phyloP scores from a whole-genome alignment of 495 filamentous ascomycete genomes.

The Staphylotrichum longicolle region DNA sequence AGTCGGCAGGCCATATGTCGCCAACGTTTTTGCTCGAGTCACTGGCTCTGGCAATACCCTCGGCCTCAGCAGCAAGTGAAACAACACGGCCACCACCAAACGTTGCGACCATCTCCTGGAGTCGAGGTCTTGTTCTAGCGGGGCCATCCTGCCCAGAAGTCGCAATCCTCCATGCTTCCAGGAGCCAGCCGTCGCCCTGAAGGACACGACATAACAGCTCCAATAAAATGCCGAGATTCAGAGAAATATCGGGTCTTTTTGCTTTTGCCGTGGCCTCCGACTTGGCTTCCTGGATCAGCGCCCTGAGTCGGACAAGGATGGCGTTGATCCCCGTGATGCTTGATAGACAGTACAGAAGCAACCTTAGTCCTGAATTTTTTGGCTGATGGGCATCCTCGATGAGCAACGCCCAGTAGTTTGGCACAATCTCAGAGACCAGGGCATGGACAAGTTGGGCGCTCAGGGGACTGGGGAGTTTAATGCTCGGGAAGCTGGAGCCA shows the following conservation, averaged over 20 bases:
- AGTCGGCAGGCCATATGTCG: slow-evolving; percentile 63
- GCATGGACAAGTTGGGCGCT: slow-evolving; percentile 67
- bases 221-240: slow-evolving; percentile 44
- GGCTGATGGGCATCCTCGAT: slow-evolving; percentile 40
- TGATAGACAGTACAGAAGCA: slow-evolving; percentile 64
- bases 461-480: slow-evolving; percentile 61
- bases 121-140: slow-evolving; percentile 25
- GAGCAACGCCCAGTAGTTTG: slow-evolving; percentile 72
- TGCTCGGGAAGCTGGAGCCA: slow-evolving; percentile 48
- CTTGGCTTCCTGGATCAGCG: slow-evolving; percentile 46
- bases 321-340: slow-evolving; percentile 73
- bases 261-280: slow-evolving; percentile 33
- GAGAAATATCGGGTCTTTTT: slow-evolving; percentile 35
- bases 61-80: slow-evolving; percentile 72
- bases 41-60: slow-evolving; percentile 47
- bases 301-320: slow-evolving; percentile 60
- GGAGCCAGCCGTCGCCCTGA: slow-evolving; percentile 51
- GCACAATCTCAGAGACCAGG: slow-evolving; percentile 66
- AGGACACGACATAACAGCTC: slow-evolving; percentile 55
- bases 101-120: slow-evolving; percentile 48
- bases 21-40: slow-evolving; percentile 3
- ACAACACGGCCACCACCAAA: slow-evolving; percentile 71
- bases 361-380: slow-evolving; percentile 30
- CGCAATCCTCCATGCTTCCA: slow-evolving; percentile 49
- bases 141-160: slow-evolving; percentile 14